phyloP scores from a whole-genome alignment of 805 yeast genomes.

The Torulaspora quercuum region DNA sequence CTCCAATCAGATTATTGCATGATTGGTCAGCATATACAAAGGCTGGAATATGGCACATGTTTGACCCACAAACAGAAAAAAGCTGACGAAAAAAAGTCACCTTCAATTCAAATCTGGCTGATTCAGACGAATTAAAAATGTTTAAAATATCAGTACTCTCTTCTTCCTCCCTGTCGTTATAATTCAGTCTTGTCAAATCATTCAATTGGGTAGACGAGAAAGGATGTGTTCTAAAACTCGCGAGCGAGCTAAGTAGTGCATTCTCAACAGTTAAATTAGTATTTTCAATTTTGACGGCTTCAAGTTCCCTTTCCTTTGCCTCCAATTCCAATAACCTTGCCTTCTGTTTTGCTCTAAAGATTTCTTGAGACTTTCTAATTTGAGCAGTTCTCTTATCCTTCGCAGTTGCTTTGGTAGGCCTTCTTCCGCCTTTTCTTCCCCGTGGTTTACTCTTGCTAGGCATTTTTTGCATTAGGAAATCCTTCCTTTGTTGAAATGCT shows the following conservation, averaged over 20 bases:
- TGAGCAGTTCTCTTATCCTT: slow-evolving; percentile 8
- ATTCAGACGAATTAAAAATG: slow-evolving; percentile 2
- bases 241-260: slow-evolving; percentile 4
- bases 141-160: slow-evolving; percentile 1
- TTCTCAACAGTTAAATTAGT: slow-evolving; percentile 3
- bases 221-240: slow-evolving; percentile 1
- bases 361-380: slow-evolving; percentile 4
- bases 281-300: slow-evolving; percentile 3
- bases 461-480: slow-evolving; percentile 1
- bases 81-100: slow-evolving; percentile 1
- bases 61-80: slow-evolving; percentile 5
- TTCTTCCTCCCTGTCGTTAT: background rate
- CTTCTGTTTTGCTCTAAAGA: slow-evolving; percentile 4
- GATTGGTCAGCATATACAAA: slow-evolving; percentile 3
- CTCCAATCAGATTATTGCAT: slow-evolving; percentile 2
- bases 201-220: slow-evolving; percentile 1
- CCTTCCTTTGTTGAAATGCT: background rate
- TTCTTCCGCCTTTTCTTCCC: slow-evolving; percentile 7
- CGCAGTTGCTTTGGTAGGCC: slow-evolving; percentile 4
- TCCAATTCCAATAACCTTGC: slow-evolving; percentile 5
- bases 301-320: slow-evolving; percentile 1
- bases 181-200: slow-evolving; percentile 4
- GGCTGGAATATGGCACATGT: slow-evolving; percentile 4
- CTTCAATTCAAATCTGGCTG: slow-evolving; percentile 4
- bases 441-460: slow-evolving; percentile 6